Evolutionary conservation across 2,329 filamentous ascomycete genomes (phyloP).

Genomic region (Exophiala viscosa): DNA sequence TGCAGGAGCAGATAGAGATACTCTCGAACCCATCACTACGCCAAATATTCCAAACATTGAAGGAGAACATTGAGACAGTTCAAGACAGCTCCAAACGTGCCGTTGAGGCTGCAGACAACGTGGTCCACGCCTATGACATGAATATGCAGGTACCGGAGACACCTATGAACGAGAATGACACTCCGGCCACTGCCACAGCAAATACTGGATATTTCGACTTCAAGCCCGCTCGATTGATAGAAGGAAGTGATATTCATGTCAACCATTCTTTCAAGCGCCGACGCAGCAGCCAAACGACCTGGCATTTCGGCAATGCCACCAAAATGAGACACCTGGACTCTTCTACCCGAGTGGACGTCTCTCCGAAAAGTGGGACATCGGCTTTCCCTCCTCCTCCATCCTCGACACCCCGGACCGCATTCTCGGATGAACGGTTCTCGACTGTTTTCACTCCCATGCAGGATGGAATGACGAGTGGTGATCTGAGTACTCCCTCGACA

Average conservation of each 20-base stretch:
- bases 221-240: slow-evolving; percentile 40
- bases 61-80: slow-evolving; percentile 66
- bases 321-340: slow-evolving; percentile 37
- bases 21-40: slow-evolving; percentile 50
- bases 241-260: slow-evolving; percentile 41
- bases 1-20: slow-evolving; percentile 61
- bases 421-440: slow-evolving; percentile 13
- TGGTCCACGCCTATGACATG: slow-evolving; percentile 71
- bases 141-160: slow-evolving; percentile 71
- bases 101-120: slow-evolving; percentile 70
- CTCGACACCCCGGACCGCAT: slow-evolving; percentile 18
- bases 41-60: slow-evolving; percentile 59
- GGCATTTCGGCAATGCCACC: slow-evolving; percentile 33
- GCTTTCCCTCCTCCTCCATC: slow-evolving; percentile 1
- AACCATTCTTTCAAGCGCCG: slow-evolving; percentile 44
- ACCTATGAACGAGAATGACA: slow-evolving; percentile 44
- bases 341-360: slow-evolving; percentile 38
- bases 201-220: slow-evolving; percentile 31
- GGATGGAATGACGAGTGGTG: slow-evolving; percentile 10
- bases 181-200: slow-evolving; percentile 30
- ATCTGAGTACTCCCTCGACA: slow-evolving; percentile 17
- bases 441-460: slow-evolving; percentile 14
- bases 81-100: slow-evolving; percentile 70
- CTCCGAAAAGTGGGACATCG: slow-evolving; percentile 23
- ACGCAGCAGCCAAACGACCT: slow-evolving; percentile 40